Conservation (phyloP, 1,139 yeast species). For the Pichia sp. region DNA sequence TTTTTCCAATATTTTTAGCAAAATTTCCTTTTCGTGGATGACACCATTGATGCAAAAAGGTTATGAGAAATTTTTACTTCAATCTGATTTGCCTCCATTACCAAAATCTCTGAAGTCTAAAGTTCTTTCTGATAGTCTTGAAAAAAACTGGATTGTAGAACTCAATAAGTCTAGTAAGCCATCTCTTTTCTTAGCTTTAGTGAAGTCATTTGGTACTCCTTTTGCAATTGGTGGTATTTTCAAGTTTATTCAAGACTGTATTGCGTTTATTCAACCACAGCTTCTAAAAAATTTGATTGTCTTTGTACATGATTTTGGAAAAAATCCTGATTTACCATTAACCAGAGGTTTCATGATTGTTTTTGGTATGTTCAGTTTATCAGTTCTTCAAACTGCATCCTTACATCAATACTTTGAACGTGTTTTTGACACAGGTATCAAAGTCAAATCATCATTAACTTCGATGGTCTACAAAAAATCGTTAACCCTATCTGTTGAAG, state of each 20-base stretch:
- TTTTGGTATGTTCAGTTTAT: constrained; percentile 71
- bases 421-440: constrained; percentile 85
- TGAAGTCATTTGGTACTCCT: constrained; percentile 62
- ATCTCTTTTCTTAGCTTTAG: constrained; percentile 57
- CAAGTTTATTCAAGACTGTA: constrained; percentile 68
- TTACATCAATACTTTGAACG: constrained; percentile 92
- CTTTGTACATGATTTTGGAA: constrained; percentile 73
- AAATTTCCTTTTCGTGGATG: constrained; percentile 88
- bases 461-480: constrained; percentile 77
- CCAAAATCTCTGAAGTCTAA: constrained; percentile 59
- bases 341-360: constrained; percentile 82
- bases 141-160: constrained; percentile 53
- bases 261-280: constrained; percentile 89
- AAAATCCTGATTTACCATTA: constrained; percentile 45
- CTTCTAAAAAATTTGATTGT: constrained; percentile 64
- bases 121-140: constrained; percentile 43
- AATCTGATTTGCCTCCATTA: constrained; percentile 72
- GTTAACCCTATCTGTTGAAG: constrained; percentile 73
- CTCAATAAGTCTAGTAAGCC: constrained; percentile 40
- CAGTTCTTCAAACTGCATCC: constrained; percentile 74
- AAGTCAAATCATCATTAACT: constrained; percentile 72
- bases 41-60: constrained; percentile 84
- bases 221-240: constrained; percentile 70
- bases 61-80: constrained; percentile 62
- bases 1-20: constrained; percentile 72